Evolutionary conservation across 202 grass and related monocot genomes (phyloP).

Genomic region (Setaria italica): DNA sequence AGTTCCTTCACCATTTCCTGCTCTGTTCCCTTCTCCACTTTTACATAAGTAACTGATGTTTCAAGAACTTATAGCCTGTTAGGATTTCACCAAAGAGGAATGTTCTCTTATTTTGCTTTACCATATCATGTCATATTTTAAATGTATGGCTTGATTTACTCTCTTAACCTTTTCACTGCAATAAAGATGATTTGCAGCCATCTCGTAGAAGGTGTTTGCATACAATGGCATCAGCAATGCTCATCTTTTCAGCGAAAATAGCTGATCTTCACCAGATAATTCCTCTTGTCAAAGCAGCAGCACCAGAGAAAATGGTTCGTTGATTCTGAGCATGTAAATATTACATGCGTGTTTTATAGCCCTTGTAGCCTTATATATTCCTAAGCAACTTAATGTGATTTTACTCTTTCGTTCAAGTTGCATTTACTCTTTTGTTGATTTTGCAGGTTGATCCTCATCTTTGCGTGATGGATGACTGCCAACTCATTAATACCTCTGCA

Average conservation of each 20-base stretch:
- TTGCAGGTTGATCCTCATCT: constrained; percentile 89
- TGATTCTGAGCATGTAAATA: constrained; percentile 27
- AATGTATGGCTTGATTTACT: constrained; percentile 40
- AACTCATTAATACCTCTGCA: constrained; percentile 51
- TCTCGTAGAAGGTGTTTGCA: constrained; percentile 86
- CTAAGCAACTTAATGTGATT: constrained; percentile 21
- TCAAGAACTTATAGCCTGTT: constrained; percentile 4
- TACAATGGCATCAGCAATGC: constrained; percentile 85
- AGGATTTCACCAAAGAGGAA: constrained; percentile 20
- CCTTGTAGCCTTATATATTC: not conserved
- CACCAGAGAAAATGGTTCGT: constrained; percentile 76
- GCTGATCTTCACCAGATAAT: constrained; percentile 63
- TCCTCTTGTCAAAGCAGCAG: constrained; percentile 55
- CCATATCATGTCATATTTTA: constrained; percentile 30
- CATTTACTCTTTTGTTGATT: constrained; percentile 33
- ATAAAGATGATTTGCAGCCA: constrained; percentile 78
- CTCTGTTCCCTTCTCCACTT: constrained; percentile 1
- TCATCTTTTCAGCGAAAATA: constrained; percentile 79
- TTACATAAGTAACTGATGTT: constrained; percentile 27
- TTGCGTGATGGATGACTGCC: constrained; percentile 66
- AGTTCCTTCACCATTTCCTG: constrained; percentile 48
- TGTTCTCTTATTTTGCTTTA: not conserved
- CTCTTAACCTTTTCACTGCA: constrained; percentile 56
- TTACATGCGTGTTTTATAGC: constrained; percentile 26
- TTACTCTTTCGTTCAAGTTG: not conserved